Percentiles rank a stretch among this genome's conserved stretches.
Evolutionary conservation across 192 early-diverging fungal genomes (phyloP).

Genomic region (Entrophospora sp.): DNA sequence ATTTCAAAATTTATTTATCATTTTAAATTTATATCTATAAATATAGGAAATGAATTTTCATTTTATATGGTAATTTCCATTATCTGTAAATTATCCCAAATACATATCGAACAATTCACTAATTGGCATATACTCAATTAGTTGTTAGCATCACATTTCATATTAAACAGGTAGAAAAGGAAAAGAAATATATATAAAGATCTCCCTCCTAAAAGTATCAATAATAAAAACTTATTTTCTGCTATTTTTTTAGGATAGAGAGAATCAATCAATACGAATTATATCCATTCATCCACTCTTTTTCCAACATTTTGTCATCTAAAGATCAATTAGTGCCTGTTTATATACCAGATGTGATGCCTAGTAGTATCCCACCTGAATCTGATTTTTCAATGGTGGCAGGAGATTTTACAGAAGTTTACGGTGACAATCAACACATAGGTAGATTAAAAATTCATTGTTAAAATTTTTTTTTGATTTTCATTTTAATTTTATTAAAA

Average conservation of each 20-base stretch:
- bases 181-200: neutral
- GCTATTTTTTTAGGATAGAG: constrained; percentile 30
- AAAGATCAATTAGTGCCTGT: constrained; percentile 60
- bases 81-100: too few species aligned
- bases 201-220: neutral
- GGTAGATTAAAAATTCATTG: too few species aligned
- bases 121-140: too few species aligned
- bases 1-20: constrained; percentile 16
- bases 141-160: constrained; percentile 85
- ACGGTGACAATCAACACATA: constrained; percentile 38
- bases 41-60: constrained; percentile 87
- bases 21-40: neutral
- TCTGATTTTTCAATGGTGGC: constrained; percentile 94
- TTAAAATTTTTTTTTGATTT: neutral
- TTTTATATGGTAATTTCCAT: constrained; percentile 96
- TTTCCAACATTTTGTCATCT: constrained; percentile 62
- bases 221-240: neutral
- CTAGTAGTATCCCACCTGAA: constrained; percentile 49
- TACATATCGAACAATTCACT: too few species aligned
- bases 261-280: constrained; percentile 54
- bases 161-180: constrained; percentile 67
- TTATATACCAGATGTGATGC: constrained; percentile 77
- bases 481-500: constrained; percentile 8
- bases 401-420: constrained; percentile 94
- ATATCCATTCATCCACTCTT: constrained; percentile 89